These are phyloP conservation scores for Backusella luteola DNA, from an alignment of 192 early-diverging fungal genomes.

Conservation along the genomic window DNA sequence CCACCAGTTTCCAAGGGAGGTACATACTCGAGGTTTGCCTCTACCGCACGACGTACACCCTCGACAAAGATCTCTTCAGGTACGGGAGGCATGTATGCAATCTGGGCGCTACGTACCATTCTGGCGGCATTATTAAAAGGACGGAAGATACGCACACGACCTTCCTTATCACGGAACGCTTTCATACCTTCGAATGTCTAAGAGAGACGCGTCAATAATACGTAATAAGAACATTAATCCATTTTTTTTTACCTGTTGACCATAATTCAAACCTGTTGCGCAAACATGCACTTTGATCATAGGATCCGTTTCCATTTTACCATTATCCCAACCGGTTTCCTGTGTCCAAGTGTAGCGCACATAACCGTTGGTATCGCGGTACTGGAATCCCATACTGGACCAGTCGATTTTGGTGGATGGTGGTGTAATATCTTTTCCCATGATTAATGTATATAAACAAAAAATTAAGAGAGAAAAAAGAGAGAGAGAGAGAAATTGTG, in stretches of 20 bases:
- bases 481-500: not conserved
- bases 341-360: conserved; percentile 61
- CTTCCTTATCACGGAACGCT: conserved; percentile 68
- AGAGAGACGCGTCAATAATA: not conserved
- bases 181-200: conserved; percentile 80
- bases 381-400: conserved; percentile 64
- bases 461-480: no score
- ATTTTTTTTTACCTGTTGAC: conserved; percentile 53
- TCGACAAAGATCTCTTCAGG: conserved; percentile 60
- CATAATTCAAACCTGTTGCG: conserved; percentile 70
- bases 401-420: conserved; percentile 57
- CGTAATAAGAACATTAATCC: not conserved
- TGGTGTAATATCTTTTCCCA: conserved; percentile 12
- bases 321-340: conserved; percentile 57
- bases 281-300: conserved; percentile 62
- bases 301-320: conserved; percentile 49
- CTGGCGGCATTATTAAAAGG: conserved; percentile 69
- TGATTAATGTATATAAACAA: not conserved
- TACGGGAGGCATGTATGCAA: conserved; percentile 57
- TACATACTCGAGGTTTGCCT: conserved; percentile 67
- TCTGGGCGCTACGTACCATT: conserved; percentile 51
- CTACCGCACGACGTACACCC: conserved; percentile 55
- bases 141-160: conserved; percentile 68
- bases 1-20: conserved; percentile 67
- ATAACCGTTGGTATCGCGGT: conserved; percentile 59